These are phyloP conservation scores for Avicennia marina DNA, from an alignment of 257 asterid species.

Conservation along the genomic window DNA sequence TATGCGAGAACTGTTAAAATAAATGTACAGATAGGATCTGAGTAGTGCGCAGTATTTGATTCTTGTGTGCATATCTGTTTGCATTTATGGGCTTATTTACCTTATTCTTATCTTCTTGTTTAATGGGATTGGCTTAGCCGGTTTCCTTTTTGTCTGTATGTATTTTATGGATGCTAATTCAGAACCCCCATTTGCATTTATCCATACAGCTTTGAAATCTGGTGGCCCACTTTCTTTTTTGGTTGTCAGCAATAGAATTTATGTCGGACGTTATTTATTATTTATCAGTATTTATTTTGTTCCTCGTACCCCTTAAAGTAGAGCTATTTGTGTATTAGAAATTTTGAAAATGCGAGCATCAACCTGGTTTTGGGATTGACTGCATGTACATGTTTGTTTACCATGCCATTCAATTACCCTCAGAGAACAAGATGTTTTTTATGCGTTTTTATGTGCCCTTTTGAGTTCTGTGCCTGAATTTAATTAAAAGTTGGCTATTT, in stretches of 20 bases:
- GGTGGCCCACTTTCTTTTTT: neutral
- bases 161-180: conserved; percentile 4
- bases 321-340: neutral
- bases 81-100: conserved; percentile 20
- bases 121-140: conserved; percentile 4
- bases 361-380: neutral
- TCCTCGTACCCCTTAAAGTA: neutral
- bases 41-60: neutral
- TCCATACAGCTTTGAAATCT: neutral
- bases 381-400: neutral
- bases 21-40: conserved; percentile 9
- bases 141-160: neutral
- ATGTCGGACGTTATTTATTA: neutral
- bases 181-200: neutral
- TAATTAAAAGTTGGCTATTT: neutral
- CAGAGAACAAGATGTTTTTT: neutral
- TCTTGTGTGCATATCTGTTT: conserved; percentile 1
- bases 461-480: neutral
- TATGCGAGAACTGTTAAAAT: neutral
- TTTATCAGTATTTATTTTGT: conserved; percentile 1
- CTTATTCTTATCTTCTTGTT: conserved; percentile 13
- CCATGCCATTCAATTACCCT: neutral
- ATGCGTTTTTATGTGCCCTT: neutral
- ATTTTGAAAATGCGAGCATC: neutral
- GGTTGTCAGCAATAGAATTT: neutral